Evolutionary conservation across 23 red algal species (phyloP).

Genomic region (Pyropia haitanensis): DNA sequence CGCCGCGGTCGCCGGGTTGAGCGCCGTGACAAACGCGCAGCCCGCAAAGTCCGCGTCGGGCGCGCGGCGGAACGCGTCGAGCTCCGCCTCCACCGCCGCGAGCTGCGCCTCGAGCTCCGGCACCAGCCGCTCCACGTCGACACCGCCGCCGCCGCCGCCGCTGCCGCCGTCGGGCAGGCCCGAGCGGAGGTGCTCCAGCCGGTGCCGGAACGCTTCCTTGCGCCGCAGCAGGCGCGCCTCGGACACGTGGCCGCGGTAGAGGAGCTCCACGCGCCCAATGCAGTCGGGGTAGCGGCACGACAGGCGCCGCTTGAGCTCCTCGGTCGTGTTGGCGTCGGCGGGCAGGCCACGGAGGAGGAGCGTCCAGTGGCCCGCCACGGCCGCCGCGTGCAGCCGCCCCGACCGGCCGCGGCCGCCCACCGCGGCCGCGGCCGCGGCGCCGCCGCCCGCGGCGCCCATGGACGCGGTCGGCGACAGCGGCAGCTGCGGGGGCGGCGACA

Average conservation of each 20-base stretch:
- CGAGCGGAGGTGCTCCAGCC: too few relatives aligned
- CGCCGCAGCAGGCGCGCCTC: slow-evolving; percentile 41
- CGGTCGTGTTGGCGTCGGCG: slow-evolving; percentile 12
- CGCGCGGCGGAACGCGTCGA: slow-evolving; percentile 14
- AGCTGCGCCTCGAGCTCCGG: slow-evolving; percentile 22
- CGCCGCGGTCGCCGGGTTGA: slow-evolving; percentile 37
- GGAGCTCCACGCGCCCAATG: slow-evolving; percentile 43
- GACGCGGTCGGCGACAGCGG: too few relatives aligned
- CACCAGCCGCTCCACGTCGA: slow-evolving; percentile 17
- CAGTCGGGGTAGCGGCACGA: slow-evolving; percentile 35
- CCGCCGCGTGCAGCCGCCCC: not conserved
- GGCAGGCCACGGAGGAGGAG: slow-evolving; percentile 65
- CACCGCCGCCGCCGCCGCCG: too few relatives aligned
- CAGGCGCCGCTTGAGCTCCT: slow-evolving; percentile 21
- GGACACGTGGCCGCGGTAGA: slow-evolving; percentile 43
- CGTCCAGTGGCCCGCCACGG: slow-evolving; percentile 21
- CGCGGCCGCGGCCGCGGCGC: not conserved
- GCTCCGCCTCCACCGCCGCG: slow-evolving; percentile 12
- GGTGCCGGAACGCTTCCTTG: too few relatives aligned
- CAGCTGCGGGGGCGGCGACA: not conserved
- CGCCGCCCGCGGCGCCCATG: not conserved
- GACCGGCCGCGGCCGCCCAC: not conserved
- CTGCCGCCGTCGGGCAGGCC: too few relatives aligned
- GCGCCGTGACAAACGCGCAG: slow-evolving; percentile 60
- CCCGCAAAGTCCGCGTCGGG: slow-evolving; percentile 56